Conservation (phyloP, 1,284 basidiomycete genomes). For the Veloporphyrellus conicus region DNA sequence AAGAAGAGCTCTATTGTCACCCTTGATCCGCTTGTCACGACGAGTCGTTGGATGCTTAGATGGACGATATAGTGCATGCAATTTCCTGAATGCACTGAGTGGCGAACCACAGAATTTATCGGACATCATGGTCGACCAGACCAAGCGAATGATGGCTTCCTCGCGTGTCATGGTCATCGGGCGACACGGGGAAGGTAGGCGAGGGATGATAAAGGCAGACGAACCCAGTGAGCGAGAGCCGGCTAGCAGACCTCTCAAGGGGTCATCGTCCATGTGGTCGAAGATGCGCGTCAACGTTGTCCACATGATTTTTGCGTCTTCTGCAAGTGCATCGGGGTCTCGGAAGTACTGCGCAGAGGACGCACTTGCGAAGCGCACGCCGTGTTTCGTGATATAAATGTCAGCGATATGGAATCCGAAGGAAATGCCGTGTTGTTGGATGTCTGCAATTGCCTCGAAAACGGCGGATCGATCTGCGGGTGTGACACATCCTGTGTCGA, state of each 20-base stretch:
- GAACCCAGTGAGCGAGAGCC: constrained; percentile 13
- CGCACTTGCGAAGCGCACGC: constrained; percentile 31
- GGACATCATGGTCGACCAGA: constrained; percentile 26
- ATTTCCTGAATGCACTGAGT: not conserved
- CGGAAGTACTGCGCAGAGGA: constrained; percentile 14
- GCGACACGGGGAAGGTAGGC: constrained; percentile 26
- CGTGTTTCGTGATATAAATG: constrained; percentile 31
- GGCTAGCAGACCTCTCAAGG: not conserved
- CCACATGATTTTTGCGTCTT: constrained; percentile 22
- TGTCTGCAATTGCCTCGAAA: constrained; percentile 39
- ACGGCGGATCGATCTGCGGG: constrained; percentile 39
- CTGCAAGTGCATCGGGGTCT: constrained; percentile 27
- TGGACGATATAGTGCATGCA: constrained; percentile 1
- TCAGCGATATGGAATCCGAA: constrained; percentile 25
- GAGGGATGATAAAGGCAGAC: constrained; percentile 24
- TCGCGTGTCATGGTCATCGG: constrained; percentile 20
- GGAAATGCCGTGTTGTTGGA: constrained; percentile 37
- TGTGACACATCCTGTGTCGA: constrained; percentile 24
- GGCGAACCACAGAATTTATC: constrained; percentile 6
- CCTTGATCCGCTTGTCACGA: constrained; percentile 10
- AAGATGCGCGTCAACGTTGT: constrained; percentile 21
- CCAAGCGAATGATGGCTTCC: constrained; percentile 20
- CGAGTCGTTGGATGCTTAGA: constrained; percentile 4
- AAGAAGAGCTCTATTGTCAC: constrained; percentile 14
- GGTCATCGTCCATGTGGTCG: constrained; percentile 5